Evolutionary conservation across 768 basidiomycete species (phyloP), one percentile per base, ranked within the genome.

Genomic region (Dentipellis fragilis): DNA sequence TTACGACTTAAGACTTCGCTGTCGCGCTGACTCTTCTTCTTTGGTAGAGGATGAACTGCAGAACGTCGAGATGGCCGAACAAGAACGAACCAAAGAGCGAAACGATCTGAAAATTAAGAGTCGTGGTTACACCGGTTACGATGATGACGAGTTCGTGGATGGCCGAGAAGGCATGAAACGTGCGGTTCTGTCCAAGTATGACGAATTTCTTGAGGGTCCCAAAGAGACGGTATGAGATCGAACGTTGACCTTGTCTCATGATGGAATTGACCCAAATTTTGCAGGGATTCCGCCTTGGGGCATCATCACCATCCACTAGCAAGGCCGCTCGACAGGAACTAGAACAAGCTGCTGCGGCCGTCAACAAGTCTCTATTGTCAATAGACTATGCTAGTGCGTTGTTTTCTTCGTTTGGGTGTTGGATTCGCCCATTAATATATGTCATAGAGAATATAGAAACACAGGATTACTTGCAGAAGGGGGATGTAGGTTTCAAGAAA

Each of bases 1-100:
- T 19, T n/a, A n/a, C n/a, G n/a, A n/a, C n/a, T n/a, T n/a, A n/a
- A n/a, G n/a, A n/a, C n/a, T n/a, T n/a, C n/a, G n/a, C n/a, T n/a
- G n/a, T n/a, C n/a, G 45, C 62, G 55, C 58, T 51, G 10, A 56
- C 16, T 47, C 7, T 9, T 37, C 49, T 48, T 10, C 36, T n/a
- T n/a, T n/a, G n/a, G 10, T 65, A 95, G 96, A 99, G 86, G 96
- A 99, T 69, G 96, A 95, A 70, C 79, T 99, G 12, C 89, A 96
- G 72, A 97, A 99, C 62, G 76, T 96, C 54, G 92, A 96, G 64
- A 81, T 98, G 79, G 93, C 91, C 0, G 94, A 96, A 66, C 83
- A 80, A 51, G 93, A 94, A 62, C 81, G 80, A 19, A 80, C 78
- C 14, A 81, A 89, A 65, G 86, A 91, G 71, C 84, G 85, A 37